Conservation (phyloP, 805 yeast genomes). For the Pichia ethanolica region DNA sequence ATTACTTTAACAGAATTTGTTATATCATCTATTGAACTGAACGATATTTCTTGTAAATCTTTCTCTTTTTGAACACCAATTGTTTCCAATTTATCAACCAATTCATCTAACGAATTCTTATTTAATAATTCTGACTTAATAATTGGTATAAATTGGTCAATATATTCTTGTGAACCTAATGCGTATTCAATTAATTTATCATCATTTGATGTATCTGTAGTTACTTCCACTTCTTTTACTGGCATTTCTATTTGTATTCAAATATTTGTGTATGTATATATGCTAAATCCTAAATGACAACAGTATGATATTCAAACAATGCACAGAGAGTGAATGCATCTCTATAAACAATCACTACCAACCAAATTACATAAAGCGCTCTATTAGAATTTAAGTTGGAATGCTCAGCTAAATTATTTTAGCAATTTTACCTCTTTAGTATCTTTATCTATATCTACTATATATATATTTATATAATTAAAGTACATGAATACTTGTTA, state of each 20-base stretch:
- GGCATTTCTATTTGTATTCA: neutral
- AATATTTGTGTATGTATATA: neutral
- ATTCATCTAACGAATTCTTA: conserved; percentile 44
- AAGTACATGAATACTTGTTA: no score
- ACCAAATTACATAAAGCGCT: no score
- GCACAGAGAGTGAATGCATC: no score
- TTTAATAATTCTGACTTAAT: conserved; percentile 53
- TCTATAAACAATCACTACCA: no score
- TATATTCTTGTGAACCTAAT: conserved; percentile 54
- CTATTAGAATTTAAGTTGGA: no score
- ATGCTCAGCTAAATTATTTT: no score
- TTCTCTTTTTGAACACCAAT: conserved; percentile 54
- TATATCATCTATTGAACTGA: conserved; percentile 49
- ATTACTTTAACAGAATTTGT: conserved; percentile 56
- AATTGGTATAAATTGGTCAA: conserved; percentile 75
- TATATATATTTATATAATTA: no score
- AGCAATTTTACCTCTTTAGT: no score
- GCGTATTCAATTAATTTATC: conserved; percentile 27
- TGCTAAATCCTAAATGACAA: no score
- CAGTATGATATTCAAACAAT: no score
- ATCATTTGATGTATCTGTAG: neutral
- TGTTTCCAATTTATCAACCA: conserved; percentile 48
- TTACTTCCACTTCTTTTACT: neutral
- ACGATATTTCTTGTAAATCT: conserved; percentile 56
- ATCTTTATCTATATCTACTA: no score